Evolutionary conservation across 2,329 filamentous ascomycete species (phyloP), one percentile per base, ranked within the genome.

Genomic region (Colletotrichum gigasporum): DNA sequence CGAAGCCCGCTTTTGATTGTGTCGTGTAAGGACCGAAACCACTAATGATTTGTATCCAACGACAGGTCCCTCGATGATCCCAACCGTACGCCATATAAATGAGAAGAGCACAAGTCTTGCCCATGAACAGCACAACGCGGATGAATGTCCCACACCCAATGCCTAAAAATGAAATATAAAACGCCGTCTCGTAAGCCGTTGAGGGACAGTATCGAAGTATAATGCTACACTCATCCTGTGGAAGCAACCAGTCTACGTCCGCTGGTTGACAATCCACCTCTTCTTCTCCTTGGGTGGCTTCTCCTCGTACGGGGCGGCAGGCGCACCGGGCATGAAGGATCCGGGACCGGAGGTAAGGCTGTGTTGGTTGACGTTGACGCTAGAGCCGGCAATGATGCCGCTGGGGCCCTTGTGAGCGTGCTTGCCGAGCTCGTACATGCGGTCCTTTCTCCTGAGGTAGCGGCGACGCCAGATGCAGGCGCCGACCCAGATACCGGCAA

Each of bases 391-490:
- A 16, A 74, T 75, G 39, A 76, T 70, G 26, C 71, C 74, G 55
- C 76, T 76, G 9, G 75, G 75, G 9, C 69, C 68, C 45, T 67
- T 64, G 39, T 70, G 72, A 2, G 70, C 71, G 53, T 79, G 78
- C 68, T 83, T 82, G 71, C 78, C 79, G 10, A 84, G 78, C 30
- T 82, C 80, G 68, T 82, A 82, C 71, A 85, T 81, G 39, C 83
- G 83, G 71, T 91, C 90, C 77, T 84, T 88, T 78, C 88, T 91
- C 68, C 87, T 87, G 68, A 93, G 82, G 76, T 94, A 91, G 69
- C 90, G 89, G 61, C 89, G 88, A 69, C 92, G 91, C 79, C 92
- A 87, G 75, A 91, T 86, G 72, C 89, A 87, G 37, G 90, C 90
- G 16, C 86, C 83, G 37, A 90, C 78, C 83, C 90, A 91, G 71